phyloP scores from a whole-genome alignment of 1,139 yeast genomes.

The Pichia terricola region DNA sequence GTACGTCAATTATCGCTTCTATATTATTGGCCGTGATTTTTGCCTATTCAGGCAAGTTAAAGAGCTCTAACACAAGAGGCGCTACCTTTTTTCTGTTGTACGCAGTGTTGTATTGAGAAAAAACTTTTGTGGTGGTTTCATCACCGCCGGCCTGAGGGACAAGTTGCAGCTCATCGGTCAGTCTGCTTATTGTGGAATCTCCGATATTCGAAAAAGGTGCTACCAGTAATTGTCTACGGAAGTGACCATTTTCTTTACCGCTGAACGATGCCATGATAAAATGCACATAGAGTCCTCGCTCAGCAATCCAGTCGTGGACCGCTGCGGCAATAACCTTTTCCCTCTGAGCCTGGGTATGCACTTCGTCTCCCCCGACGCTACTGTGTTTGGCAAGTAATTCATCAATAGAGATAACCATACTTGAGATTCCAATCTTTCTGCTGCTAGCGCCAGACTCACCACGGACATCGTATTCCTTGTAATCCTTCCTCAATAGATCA shows the following conservation, averaged over 20 bases:
- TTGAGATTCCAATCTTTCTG: conserved; percentile 54
- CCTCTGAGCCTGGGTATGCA: not conserved
- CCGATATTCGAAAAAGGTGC: no score
- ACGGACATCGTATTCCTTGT: conserved; percentile 62
- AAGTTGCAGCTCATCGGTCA: not conserved
- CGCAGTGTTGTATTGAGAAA: not conserved
- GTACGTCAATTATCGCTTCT: no score
- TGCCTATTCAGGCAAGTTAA: no score
- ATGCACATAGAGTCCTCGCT: not conserved
- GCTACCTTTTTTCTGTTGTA: conserved; percentile 78
- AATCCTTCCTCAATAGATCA: conserved; percentile 72
- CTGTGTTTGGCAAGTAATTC: not conserved
- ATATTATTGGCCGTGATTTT: no score
- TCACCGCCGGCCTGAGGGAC: not conserved
- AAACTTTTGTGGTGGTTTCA: not conserved
- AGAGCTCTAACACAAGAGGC: conserved; percentile 32
- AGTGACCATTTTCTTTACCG: not conserved
- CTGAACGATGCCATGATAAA: not conserved
- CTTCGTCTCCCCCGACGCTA: not conserved
- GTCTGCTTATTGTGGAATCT: no score
- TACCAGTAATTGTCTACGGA: not conserved
- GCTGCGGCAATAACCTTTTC: no score
- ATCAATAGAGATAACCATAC: not conserved
- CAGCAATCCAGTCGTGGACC: not conserved
- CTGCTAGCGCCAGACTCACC: no score